phyloP scores from a whole-genome alignment of 2,329 filamentous ascomycete species.

The Pestalotiopsis sp. region DNA sequence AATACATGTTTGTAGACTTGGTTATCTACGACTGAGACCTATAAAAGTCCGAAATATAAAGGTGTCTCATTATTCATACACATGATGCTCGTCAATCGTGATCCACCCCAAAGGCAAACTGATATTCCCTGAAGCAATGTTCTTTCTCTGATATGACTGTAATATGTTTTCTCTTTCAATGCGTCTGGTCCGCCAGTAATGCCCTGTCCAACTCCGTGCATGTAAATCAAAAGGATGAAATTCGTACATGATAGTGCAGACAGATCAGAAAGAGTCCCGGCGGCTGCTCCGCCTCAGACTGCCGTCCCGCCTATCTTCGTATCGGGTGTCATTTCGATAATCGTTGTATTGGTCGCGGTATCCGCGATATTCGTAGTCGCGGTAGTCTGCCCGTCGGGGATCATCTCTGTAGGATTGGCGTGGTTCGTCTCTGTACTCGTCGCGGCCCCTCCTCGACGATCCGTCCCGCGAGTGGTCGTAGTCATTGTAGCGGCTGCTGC shows the following conservation, averaged over 20 bases:
- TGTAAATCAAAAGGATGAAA: background rate
- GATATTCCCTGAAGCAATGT: background rate
- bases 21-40: background rate
- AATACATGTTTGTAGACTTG: background rate
- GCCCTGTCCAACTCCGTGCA: background rate
- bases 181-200: background rate
- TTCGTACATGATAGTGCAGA: background rate
- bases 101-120: no score
- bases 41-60: background rate
- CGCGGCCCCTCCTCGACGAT: background rate
- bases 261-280: slow-evolving; percentile 26
- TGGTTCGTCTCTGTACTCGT: background rate
- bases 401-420: background rate
- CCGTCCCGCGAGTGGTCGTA: slow-evolving; percentile 1
- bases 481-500: slow-evolving; percentile 3
- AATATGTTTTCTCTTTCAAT: background rate
- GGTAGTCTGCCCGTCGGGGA: slow-evolving; percentile 7
- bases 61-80: background rate
- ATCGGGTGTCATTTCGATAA: slow-evolving; percentile 16
- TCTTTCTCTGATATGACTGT: background rate
- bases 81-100: background rate
- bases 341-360: slow-evolving; percentile 21
- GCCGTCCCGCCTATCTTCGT: slow-evolving; percentile 19
- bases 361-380: slow-evolving; percentile 15
- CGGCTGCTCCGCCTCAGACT: slow-evolving; percentile 22